phyloP scores from a whole-genome alignment of 2,329 filamentous ascomycete genomes.

The Xylaria hypoxylon region DNA sequence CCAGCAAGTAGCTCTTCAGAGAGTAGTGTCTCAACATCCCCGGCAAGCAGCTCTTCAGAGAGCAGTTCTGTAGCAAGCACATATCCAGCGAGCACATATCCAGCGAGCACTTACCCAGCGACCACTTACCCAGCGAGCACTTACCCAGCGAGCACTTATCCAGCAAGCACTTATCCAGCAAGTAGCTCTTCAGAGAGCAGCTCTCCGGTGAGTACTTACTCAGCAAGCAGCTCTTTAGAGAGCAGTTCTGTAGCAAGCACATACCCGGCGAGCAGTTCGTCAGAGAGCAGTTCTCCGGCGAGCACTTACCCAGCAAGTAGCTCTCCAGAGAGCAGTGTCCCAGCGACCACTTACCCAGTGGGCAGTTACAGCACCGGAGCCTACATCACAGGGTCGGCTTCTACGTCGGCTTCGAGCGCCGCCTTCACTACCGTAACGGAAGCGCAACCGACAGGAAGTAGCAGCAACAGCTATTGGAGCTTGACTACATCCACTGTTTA shows the following conservation, averaged over 20 bases:
- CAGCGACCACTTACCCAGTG: neutral
- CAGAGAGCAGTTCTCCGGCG: neutral
- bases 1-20: neutral
- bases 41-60: neutral
- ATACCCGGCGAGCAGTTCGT: neutral
- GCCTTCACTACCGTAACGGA: conserved; percentile 2
- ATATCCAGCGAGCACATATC: neutral
- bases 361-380: conserved; percentile 18
- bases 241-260: neutral
- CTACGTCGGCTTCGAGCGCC: neutral
- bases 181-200: neutral
- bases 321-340: neutral
- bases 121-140: conserved; percentile 28
- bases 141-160: neutral
- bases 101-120: neutral
- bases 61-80: neutral
- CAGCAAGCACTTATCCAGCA: conserved; percentile 8
- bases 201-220: too few species aligned
- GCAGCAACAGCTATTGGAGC: conserved; percentile 5
- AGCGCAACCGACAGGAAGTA: conserved; percentile 1
- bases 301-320: conserved; percentile 8
- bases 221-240: neutral
- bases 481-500: conserved; percentile 38
- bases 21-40: neutral
- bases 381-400: neutral